phyloP scores from a whole-genome alignment of 805 yeast species.

The Candida coquimbonensis region DNA sequence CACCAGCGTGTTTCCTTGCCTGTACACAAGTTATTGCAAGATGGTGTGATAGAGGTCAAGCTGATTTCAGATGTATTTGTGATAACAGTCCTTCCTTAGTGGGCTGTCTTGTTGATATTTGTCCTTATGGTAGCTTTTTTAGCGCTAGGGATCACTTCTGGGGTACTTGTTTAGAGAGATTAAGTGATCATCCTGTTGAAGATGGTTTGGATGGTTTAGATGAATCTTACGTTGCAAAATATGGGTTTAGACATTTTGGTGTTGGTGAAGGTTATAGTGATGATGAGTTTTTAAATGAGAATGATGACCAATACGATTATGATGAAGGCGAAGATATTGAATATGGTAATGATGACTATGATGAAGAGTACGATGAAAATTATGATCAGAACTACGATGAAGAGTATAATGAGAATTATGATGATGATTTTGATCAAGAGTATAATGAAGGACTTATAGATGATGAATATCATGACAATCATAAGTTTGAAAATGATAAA shows the following conservation, averaged over 20 bases:
- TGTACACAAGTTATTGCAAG: conserved; percentile 34
- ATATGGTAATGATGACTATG: conserved; percentile 16
- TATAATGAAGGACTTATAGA: neutral
- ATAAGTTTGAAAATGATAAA: no score
- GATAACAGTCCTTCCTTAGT: conserved; percentile 30
- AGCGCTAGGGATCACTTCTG: conserved; percentile 41
- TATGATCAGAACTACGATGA: conserved; percentile 17
- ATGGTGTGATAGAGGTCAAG: conserved; percentile 26
- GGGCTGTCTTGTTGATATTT: conserved; percentile 39
- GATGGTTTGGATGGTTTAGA: neutral
- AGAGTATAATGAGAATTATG: conserved; percentile 22
- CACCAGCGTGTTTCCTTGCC: conserved; percentile 44
- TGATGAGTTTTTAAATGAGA: conserved; percentile 1
- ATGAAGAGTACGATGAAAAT: conserved; percentile 21
- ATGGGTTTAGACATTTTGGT: conserved; percentile 5
- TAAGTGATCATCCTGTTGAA: conserved; percentile 4
- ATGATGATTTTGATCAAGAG: conserved; percentile 14
- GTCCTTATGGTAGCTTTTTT: conserved; percentile 36
- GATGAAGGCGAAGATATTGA: conserved; percentile 8
- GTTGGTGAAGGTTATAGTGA: conserved; percentile 4
- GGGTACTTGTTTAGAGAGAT: conserved; percentile 36
- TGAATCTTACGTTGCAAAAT: neutral
- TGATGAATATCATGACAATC: neutral
- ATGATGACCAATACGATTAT: conserved; percentile 10
- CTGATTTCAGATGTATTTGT: conserved; percentile 36